Base-by-base conservation (phyloP, 1,284 basidiomycete genomes). In the Ustilago sp. region DNA sequence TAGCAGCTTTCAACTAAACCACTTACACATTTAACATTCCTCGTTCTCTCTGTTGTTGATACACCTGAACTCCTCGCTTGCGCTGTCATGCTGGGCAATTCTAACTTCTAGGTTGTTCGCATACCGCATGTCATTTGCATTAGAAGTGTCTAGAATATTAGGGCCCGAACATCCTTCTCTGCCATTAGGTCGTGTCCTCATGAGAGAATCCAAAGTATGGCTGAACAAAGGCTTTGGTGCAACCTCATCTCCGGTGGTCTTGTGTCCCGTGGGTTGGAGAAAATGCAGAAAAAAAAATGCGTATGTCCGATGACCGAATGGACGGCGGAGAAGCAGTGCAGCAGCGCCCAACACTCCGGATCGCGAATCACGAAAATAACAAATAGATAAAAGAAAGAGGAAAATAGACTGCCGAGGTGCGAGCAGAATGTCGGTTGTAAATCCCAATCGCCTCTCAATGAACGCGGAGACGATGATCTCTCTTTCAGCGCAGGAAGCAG, bases 1-100 rank as follows among this genome's bases (percentile, higher is more conserved):
- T 78, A 54, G 71, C 71, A 8, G 61, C 71, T 31, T 74, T 71
- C 59, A 65, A 64, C 65, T 76, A 56, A 64, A 39, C 15, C 19
- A 41, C 9, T 31, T 2, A 31, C n/a, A 32, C 17, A 38, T 36
- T 19, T 34, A 45, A 52, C 32, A 34, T 47, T 47, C 47, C 23
- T 34, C 32, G 17, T 56, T 23, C 38, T 31, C 38, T 48, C n/a
- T 34, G 38, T 31, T 23, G 0, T 45, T 32, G 47, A 39, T 51
- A 39, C 39, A 28, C 23, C 23, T 39, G 32, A 31, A 23, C 39
- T 65, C 36, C 56, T 52, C 23, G 23, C 15, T 65, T 47, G 28
- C 7, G 8, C 17, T 45, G 55, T 23, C 23, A n/a, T 36, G 39
- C 52, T 28, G 59, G 15, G 31, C 32, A 8, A 13, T 28, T 35